Percentiles rank a stretch among this genome's conserved stretches.
phyloP scores from a whole-genome alignment of 352 stramenopile genomes.

The Achlya hypogyna region DNA sequence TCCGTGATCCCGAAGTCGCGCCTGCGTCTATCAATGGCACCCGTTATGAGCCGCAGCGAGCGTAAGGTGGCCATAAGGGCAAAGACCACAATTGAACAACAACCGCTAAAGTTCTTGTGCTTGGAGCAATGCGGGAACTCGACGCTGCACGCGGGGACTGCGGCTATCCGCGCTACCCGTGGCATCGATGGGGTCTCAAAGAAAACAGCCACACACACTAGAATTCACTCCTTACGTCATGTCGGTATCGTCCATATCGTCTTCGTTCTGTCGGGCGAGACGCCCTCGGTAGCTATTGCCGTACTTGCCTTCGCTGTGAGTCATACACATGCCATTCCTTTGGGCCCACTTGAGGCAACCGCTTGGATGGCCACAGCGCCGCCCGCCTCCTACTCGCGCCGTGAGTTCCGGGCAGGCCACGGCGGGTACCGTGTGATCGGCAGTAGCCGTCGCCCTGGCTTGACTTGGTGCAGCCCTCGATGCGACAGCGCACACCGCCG shows the following conservation, averaged over 20 bases:
- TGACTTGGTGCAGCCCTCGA: slow-evolving; percentile 71
- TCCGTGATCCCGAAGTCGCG: no score
- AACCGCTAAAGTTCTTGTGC: no score
- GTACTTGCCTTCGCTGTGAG: slow-evolving; percentile 47
- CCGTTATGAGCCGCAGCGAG: no score
- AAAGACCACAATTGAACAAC: no score
- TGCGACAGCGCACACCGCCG: slow-evolving; percentile 66
- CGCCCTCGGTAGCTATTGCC: slow-evolving; percentile 18
- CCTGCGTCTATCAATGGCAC: no score
- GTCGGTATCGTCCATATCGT: slow-evolving; percentile 5
- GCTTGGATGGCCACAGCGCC: slow-evolving; percentile 56
- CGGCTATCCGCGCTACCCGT: no score
- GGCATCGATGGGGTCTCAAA: no score
- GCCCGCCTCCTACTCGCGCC: slow-evolving; percentile 26
- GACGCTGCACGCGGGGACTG: no score
- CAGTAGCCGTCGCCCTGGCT: slow-evolving; percentile 79
- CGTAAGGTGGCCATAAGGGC: no score
- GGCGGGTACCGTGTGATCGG: slow-evolving; percentile 46
- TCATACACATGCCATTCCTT: slow-evolving; percentile 81
- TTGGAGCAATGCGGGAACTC: no score
- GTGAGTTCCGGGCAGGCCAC: background rate
- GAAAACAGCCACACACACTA: no score
- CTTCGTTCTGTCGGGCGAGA: background rate
- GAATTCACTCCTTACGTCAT: no score
- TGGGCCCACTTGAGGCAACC: slow-evolving; percentile 76